phyloP scores from a whole-genome alignment of 257 asterid species.

The Solanum ossicruentum region DNA sequence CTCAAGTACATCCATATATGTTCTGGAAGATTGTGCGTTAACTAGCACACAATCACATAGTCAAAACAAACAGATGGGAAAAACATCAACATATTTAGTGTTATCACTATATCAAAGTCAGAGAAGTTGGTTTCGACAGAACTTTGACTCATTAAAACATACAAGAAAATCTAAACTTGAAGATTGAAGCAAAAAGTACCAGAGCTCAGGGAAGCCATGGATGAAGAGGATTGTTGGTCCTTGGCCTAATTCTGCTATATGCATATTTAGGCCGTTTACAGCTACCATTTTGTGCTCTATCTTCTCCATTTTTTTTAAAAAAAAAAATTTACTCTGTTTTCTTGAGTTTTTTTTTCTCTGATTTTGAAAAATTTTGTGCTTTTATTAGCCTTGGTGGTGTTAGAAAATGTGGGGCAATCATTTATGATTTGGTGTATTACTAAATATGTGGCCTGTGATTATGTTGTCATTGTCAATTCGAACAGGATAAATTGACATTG shows the following conservation, averaged over 20 bases:
- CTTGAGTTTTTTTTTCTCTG: too few species aligned
- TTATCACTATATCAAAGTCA: too few species aligned
- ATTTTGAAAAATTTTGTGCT: too few species aligned
- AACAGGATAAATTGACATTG: not conserved
- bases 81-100: not conserved
- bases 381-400: too few species aligned
- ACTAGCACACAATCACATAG: not conserved
- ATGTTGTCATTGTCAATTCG: not conserved
- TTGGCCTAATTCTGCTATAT: not conserved
- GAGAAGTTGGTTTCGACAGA: too few species aligned
- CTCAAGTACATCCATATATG: not conserved
- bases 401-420: not conserved
- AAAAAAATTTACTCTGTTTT: too few species aligned
- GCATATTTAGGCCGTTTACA: not conserved
- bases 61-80: not conserved
- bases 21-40: not conserved
- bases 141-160: too few species aligned
- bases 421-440: not conserved
- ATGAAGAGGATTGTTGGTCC: too few species aligned
- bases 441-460: not conserved
- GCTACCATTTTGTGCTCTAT: conserved; percentile 7
- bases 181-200: conserved; percentile 16
- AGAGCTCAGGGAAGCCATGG: conserved; percentile 74
- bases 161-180: too few species aligned
- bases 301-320: not conserved